phyloP scores from a whole-genome alignment of 306 rosid genomes.

The Glycine tomentella region DNA sequence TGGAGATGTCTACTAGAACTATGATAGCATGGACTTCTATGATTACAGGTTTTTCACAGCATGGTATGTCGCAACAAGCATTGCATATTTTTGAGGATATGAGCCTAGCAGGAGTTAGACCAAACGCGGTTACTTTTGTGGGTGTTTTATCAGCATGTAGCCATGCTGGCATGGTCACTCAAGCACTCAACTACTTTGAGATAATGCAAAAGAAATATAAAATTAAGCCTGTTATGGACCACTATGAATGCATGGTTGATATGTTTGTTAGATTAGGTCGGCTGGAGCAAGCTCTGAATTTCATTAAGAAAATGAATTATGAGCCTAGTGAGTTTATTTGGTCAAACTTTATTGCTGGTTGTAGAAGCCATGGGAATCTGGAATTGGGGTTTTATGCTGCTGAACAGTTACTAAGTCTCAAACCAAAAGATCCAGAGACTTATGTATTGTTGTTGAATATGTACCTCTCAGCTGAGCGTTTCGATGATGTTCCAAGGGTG shows the following conservation, averaged over 20 bases:
- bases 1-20: conserved; percentile 89
- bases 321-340: conserved; percentile 79
- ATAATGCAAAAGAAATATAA: conserved; percentile 78
- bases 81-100: conserved; percentile 84
- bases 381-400: conserved; percentile 78
- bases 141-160: conserved; percentile 89
- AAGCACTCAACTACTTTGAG: conserved; percentile 77
- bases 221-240: conserved; percentile 90
- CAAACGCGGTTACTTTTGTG: conserved; percentile 84
- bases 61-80: conserved; percentile 79
- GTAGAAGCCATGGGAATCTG: conserved; percentile 70
- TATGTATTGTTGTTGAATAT: conserved; percentile 64
- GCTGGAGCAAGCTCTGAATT: conserved; percentile 73
- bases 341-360: conserved; percentile 78
- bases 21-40: conserved; percentile 91
- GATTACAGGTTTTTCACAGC: conserved; percentile 83
- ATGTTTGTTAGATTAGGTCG: conserved; percentile 76
- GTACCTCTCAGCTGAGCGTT: conserved; percentile 68
- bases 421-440: conserved; percentile 70
- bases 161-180: conserved; percentile 76
- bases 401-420: conserved; percentile 73
- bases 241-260: conserved; percentile 76
- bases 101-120: conserved; percentile 75
- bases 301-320: conserved; percentile 68
- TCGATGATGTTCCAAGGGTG: conserved; percentile 73